Percentiles rank a stretch among this genome's conserved stretches.
Evolutionary conservation across 2,329 filamentous ascomycete genomes (phyloP).

Genomic region (Xylariaceae sp.): DNA sequence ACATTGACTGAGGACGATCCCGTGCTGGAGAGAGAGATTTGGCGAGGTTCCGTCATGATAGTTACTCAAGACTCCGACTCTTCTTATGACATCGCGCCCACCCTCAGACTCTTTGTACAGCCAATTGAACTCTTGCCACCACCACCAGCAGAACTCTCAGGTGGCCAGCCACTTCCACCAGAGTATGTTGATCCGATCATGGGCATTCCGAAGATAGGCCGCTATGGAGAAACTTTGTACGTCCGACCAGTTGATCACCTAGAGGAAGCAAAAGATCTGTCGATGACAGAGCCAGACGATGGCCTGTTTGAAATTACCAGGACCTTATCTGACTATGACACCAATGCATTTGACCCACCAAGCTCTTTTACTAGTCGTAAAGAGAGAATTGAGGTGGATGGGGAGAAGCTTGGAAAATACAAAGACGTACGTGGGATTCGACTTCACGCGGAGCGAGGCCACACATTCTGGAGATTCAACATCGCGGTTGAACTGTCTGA

Average conservation of each 20-base stretch:
- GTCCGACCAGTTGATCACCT: slow-evolving; percentile 86
- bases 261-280: slow-evolving; percentile 71
- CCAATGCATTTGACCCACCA: slow-evolving; percentile 43
- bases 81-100: slow-evolving; percentile 73
- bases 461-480: slow-evolving; percentile 97
- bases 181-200: slow-evolving; percentile 88
- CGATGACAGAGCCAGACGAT: slow-evolving; percentile 69
- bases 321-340: slow-evolving; percentile 45
- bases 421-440: slow-evolving; percentile 78
- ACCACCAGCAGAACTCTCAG: slow-evolving; percentile 63
- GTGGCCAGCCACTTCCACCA: slow-evolving; percentile 60
- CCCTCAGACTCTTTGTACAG: slow-evolving; percentile 78
- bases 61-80: slow-evolving; percentile 82
- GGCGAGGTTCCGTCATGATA: slow-evolving; percentile 93
- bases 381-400: slow-evolving; percentile 56
- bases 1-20: slow-evolving; percentile 34
- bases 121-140: slow-evolving; percentile 76
- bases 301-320: slow-evolving; percentile 72
- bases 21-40: slow-evolving; percentile 63
- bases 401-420: slow-evolving; percentile 74
- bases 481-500: slow-evolving; percentile 81
- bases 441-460: slow-evolving; percentile 76
- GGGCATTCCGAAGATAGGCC: slow-evolving; percentile 77
- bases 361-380: slow-evolving; percentile 50
- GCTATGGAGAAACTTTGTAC: slow-evolving; percentile 79